Percentiles rank a stretch among this genome's conserved stretches.
Conservation (phyloP, 2,329 filamentous ascomycete genomes). For the Aspergillus terreus region DNA sequence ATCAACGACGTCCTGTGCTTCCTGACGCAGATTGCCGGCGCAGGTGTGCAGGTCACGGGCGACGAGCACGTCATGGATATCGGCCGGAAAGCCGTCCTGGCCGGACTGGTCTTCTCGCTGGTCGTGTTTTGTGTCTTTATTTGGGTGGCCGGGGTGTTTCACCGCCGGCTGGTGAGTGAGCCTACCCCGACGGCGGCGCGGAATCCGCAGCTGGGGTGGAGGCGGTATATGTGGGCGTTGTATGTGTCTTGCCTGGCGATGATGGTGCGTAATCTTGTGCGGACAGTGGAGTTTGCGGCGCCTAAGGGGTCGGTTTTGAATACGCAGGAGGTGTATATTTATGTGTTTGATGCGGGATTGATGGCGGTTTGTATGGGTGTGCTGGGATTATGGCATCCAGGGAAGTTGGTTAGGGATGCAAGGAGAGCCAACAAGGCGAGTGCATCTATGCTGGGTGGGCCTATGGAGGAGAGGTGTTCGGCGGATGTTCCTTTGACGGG, state of each 20-base stretch:
- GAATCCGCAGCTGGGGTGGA: slow-evolving; percentile 22
- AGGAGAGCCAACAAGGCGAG: not conserved
- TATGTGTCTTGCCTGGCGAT: slow-evolving; percentile 26
- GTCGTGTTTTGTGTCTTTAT: slow-evolving; percentile 27
- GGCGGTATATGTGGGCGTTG: slow-evolving; percentile 11
- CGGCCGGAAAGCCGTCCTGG: slow-evolving; percentile 25
- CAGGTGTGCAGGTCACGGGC: slow-evolving; percentile 23
- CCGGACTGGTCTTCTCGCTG: slow-evolving; percentile 26
- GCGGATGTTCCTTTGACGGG: slow-evolving; percentile 1
- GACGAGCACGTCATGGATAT: slow-evolving; percentile 17
- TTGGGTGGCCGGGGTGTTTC: slow-evolving; percentile 20
- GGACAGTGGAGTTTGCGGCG: slow-evolving; percentile 26
- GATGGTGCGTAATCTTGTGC: slow-evolving; percentile 32
- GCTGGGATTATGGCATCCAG: slow-evolving; percentile 1
- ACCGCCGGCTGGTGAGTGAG: slow-evolving; percentile 13
- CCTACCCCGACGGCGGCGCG: slow-evolving; percentile 16
- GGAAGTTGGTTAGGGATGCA: slow-evolving; percentile 1
- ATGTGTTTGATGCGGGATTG: slow-evolving; percentile 22
- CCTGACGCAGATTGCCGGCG: slow-evolving; percentile 29
- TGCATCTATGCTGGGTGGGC: not conserved
- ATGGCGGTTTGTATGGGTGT: slow-evolving; percentile 1
- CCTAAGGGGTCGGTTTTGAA: slow-evolving; percentile 28
- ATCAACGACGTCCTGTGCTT: slow-evolving; percentile 32
- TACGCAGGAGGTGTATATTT: slow-evolving; percentile 31
- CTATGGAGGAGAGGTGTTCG: not conserved